Evolutionary conservation across 352 stramenopile species (phyloP).

Genomic region (Hyphochytrium catenoides): DNA sequence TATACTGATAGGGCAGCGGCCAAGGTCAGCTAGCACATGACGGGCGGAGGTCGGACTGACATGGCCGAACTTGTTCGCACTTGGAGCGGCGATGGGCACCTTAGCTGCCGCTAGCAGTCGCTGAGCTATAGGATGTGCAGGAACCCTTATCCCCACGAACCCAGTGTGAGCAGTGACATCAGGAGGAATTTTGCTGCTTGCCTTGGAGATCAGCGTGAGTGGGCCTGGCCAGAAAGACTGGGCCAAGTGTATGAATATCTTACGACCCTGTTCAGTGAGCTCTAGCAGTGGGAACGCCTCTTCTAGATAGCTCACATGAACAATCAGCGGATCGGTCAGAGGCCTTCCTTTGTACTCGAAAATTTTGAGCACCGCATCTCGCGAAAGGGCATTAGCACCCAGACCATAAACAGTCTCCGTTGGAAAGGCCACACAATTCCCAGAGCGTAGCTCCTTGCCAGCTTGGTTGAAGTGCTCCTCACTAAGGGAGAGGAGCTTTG

Average conservation of each 20-base stretch:
- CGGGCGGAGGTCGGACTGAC: conserved; percentile 83
- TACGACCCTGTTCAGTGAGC: conserved; percentile 23
- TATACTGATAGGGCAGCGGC: conserved; percentile 61
- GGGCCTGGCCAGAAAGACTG: conserved; percentile 87
- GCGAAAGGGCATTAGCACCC: conserved; percentile 86
- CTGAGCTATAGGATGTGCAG: conserved; percentile 71
- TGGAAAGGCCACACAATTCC: conserved; percentile 76
- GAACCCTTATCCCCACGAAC: conserved; percentile 88
- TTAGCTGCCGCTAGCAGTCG: conserved; percentile 56
- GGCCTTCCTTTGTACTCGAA: conserved; percentile 84
- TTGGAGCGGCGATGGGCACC: conserved; percentile 88
- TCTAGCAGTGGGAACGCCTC: conserved; percentile 71
- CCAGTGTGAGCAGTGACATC: conserved; percentile 77
- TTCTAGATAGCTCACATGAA: conserved; percentile 73
- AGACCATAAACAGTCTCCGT: conserved; percentile 99
- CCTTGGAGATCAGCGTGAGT: conserved; percentile 86
- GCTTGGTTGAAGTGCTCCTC: conserved; percentile 10
- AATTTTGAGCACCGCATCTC: conserved; percentile 75
- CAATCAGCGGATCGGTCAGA: conserved; percentile 92
- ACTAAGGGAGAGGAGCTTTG: conserved; percentile 6
- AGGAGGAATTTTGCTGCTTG: conserved; percentile 43
- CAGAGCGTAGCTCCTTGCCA: conserved; percentile 32
- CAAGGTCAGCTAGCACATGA: conserved; percentile 93
- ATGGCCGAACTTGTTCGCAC: conserved; percentile 95
- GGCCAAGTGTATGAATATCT: conserved; percentile 55